phyloP scores from a whole-genome alignment of 2,329 filamentous ascomycete species.

The Rugonectria rugulosa region DNA sequence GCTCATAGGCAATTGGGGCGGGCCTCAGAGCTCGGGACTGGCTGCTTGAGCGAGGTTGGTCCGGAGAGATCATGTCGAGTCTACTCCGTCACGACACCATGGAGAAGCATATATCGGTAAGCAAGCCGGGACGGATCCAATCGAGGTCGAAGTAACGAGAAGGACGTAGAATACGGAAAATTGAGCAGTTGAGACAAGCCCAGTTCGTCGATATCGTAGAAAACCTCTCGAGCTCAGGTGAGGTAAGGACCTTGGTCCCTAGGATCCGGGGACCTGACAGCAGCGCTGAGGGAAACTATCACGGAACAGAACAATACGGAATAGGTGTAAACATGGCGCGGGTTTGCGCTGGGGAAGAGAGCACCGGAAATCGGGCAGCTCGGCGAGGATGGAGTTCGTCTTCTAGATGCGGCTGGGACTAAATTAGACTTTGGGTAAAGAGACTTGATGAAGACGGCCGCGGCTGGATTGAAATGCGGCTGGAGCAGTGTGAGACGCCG shows the following conservation, averaged over 20 bases:
- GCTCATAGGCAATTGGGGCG: conserved; percentile 33
- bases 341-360: conserved; percentile 22
- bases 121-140: not conserved
- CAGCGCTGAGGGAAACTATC: conserved; percentile 7
- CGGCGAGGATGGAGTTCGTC: conserved; percentile 29
- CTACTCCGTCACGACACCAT: conserved; percentile 36
- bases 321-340: conserved; percentile 34
- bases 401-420: conserved; percentile 32
- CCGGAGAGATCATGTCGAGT: conserved; percentile 44
- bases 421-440: conserved; percentile 30
- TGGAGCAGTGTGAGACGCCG: not conserved
- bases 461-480: not conserved
- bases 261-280: not conserved
- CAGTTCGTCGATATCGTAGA: not conserved
- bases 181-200: not conserved
- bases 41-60: conserved; percentile 41
- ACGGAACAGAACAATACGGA: conserved; percentile 17
- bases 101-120: conserved; percentile 18
- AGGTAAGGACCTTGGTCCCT: conserved; percentile 1
- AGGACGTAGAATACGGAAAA: not conserved
- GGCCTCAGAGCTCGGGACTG: conserved; percentile 40
- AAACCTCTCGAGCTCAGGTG: conserved; percentile 12
- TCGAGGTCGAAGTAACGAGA: not conserved
- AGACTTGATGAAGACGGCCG: conserved; percentile 5
- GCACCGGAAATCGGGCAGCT: conserved; percentile 21